phyloP scores from a whole-genome alignment of 1,284 basidiomycete species.

The Tylopilus sp. region DNA sequence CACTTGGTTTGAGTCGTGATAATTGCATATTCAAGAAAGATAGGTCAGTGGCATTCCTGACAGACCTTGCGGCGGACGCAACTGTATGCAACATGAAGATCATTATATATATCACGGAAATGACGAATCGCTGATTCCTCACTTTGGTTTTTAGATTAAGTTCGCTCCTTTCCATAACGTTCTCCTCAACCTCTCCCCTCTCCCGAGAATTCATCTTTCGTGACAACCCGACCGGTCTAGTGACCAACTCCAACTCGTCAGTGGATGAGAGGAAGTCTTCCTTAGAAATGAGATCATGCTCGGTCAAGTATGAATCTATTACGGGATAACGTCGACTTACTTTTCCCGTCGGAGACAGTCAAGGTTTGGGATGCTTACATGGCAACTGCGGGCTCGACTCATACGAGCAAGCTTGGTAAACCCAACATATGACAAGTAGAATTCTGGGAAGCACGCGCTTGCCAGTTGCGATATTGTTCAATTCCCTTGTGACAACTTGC shows the following conservation, averaged over 20 bases:
- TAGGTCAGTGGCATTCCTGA: slow-evolving; percentile 64
- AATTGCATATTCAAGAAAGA: slow-evolving; percentile 6
- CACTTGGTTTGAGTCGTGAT: background rate
- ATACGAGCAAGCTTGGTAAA: slow-evolving; percentile 3
- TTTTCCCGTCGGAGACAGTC: slow-evolving; percentile 53
- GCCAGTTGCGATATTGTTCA: too few relatives aligned
- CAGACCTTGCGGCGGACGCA: slow-evolving; percentile 61
- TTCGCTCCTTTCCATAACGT: slow-evolving; percentile 6
- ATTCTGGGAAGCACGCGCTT: background rate
- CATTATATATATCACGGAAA: slow-evolving; percentile 70
- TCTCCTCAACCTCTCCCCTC: slow-evolving; percentile 48
- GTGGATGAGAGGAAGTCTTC: slow-evolving; percentile 52
- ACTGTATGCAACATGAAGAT: slow-evolving; percentile 49
- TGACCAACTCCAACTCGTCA: slow-evolving; percentile 40
- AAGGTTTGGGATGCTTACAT: slow-evolving; percentile 56
- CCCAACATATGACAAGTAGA: background rate
- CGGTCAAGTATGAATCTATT: slow-evolving; percentile 52
- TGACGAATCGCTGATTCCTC: slow-evolving; percentile 62
- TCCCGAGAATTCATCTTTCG: slow-evolving; percentile 60
- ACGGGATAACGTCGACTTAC: slow-evolving; percentile 52
- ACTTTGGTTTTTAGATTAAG: slow-evolving; percentile 61
- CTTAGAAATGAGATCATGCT: slow-evolving; percentile 47
- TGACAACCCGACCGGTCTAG: slow-evolving; percentile 49
- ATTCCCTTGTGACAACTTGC: too few relatives aligned
- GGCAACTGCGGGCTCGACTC: slow-evolving; percentile 14